Conservation (phyloP, 768 basidiomycete species). For the Serendipita sp. region DNA sequence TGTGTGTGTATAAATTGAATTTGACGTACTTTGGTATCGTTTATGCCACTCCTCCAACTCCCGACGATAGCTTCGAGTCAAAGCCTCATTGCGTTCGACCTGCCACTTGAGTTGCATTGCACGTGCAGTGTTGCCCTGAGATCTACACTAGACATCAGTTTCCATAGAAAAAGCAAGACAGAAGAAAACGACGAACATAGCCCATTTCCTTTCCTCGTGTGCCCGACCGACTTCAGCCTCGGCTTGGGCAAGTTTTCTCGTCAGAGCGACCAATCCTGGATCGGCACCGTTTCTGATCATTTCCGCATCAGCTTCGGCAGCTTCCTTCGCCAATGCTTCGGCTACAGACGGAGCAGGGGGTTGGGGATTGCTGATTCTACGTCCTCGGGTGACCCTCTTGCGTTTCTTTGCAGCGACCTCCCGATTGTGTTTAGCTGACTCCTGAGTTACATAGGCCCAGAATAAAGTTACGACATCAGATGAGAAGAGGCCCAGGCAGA, state of each 20-base stretch:
- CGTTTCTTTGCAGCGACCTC: neutral
- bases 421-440: neutral
- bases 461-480: neutral
- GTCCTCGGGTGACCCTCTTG: neutral
- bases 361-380: neutral
- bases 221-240: slow-evolving; percentile 29
- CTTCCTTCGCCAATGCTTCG: neutral
- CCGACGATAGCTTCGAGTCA: slow-evolving; percentile 64
- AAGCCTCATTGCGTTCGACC: slow-evolving; percentile 59
- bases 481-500: neutral
- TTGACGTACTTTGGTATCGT: neutral
- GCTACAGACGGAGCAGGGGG: neutral
- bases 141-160: neutral
- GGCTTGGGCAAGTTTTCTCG: neutral
- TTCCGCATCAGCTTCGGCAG: neutral
- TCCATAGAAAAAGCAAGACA: neutral
- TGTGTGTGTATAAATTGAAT: too few species aligned
- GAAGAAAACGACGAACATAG: slow-evolving; percentile 25
- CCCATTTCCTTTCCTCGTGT: slow-evolving; percentile 82
- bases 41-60: slow-evolving; percentile 32
- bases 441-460: neutral
- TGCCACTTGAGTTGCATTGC: slow-evolving; percentile 72
- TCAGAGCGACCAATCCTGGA: neutral
- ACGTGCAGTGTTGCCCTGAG: slow-evolving; percentile 57
- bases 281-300: neutral